Conservation (phyloP, 371 early-diverging fungal species). For the Apophysomyces sp. region DNA sequence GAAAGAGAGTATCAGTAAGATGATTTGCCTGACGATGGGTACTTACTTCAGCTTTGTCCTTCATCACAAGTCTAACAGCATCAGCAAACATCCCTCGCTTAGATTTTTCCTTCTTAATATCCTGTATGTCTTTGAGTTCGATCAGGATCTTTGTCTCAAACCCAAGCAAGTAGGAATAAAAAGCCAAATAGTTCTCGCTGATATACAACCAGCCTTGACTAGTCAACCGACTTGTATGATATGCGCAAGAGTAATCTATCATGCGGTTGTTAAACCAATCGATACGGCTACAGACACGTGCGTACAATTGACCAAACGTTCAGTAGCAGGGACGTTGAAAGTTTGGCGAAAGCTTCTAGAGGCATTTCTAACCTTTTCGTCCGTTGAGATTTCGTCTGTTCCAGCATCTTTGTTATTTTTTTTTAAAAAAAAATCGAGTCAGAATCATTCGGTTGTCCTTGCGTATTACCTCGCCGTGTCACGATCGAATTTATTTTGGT, state of each 20-base stretch:
- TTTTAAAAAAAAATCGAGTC: background rate
- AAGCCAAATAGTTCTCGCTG: conserved; percentile 88
- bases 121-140: conserved; percentile 88
- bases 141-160: conserved; percentile 89
- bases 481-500: conserved; percentile 90
- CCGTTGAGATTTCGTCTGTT: conserved; percentile 78
- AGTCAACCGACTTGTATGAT: conserved; percentile 75
- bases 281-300: background rate
- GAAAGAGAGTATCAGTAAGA: background rate
- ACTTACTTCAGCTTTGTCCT: conserved; percentile 75
- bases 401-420: conserved; percentile 62
- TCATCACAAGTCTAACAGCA: conserved; percentile 81
- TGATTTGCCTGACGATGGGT: too few relatives aligned
- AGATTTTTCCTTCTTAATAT: conserved; percentile 82
- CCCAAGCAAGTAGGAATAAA: conserved; percentile 93
- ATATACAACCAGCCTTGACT: conserved; percentile 98
- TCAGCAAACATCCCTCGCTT: conserved; percentile 90
- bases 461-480: conserved; percentile 68
- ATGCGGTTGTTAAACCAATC: conserved; percentile 3
- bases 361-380: conserved; percentile 86
- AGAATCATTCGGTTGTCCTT: background rate
- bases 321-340: conserved; percentile 79
- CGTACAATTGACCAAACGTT: conserved; percentile 88
- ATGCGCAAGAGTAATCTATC: conserved; percentile 89
- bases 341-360: conserved; percentile 89